A percentile compares a stretch with the other conserved stretches of the same genome.
Evolutionary conservation across 2,329 filamentous ascomycete species (phyloP).

Genomic region (Alternaria brassicicola): DNA sequence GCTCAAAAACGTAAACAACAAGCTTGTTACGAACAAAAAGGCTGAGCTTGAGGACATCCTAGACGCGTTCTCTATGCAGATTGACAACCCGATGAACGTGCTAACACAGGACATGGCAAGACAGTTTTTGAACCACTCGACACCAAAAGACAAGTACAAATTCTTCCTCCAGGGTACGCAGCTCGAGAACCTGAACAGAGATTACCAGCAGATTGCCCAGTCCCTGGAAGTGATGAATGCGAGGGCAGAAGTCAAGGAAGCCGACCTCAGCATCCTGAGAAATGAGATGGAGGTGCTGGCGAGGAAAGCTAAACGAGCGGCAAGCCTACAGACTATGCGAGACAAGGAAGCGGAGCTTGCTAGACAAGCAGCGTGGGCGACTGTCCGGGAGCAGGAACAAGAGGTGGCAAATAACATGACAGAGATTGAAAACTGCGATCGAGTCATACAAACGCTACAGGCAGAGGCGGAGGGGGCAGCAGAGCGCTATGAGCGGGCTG

Average conservation of each 20-base stretch:
- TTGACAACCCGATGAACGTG: conserved; percentile 96
- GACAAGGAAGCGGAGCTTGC: conserved; percentile 64
- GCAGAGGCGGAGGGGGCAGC: conserved; percentile 53
- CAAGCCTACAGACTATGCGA: conserved; percentile 70
- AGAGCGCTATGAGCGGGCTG: conserved; percentile 52
- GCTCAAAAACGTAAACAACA: conserved; percentile 74
- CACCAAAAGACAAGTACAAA: conserved; percentile 85
- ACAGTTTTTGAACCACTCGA: conserved; percentile 87
- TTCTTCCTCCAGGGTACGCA: conserved; percentile 96
- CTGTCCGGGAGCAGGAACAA: conserved; percentile 78
- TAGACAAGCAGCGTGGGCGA: conserved; percentile 81
- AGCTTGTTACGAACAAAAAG: conserved; percentile 80
- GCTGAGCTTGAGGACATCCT: conserved; percentile 89
- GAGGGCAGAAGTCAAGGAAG: conserved; percentile 65
- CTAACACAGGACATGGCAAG: conserved; percentile 94
- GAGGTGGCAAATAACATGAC: conserved; percentile 35
- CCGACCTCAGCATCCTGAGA: conserved; percentile 68
- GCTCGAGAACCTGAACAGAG: conserved; percentile 86
- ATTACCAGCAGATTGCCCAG: conserved; percentile 84
- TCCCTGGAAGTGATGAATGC: conserved; percentile 73
- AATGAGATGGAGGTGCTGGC: conserved; percentile 66
- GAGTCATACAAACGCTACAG: conserved; percentile 58
- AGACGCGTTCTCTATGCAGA: conserved; percentile 90
- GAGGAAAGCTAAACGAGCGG: conserved; percentile 67
- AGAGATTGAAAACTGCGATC: conserved; percentile 45